Conservation (phyloP, 2,329 filamentous ascomycete genomes). For the Aureobasidium sp. region DNA sequence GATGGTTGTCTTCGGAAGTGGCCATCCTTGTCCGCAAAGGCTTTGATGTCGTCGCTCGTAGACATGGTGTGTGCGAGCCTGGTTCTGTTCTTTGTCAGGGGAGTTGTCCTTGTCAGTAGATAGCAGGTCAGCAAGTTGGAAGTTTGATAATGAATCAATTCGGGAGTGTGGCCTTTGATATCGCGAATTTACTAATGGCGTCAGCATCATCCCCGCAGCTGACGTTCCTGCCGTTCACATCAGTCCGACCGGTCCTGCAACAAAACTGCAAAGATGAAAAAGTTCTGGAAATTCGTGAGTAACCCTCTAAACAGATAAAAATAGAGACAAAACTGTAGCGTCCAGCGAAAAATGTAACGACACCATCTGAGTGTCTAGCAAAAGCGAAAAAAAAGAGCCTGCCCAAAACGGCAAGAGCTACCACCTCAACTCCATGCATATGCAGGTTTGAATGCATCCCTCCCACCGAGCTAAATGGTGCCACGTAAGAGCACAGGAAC, state of each 20-base stretch:
- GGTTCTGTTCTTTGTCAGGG: background rate
- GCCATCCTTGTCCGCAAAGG: slow-evolving; percentile 35
- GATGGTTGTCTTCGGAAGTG: slow-evolving; percentile 46
- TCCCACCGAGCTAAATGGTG: background rate
- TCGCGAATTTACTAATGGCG: background rate
- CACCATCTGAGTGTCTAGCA: background rate
- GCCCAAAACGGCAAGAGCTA: background rate
- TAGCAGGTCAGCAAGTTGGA: background rate
- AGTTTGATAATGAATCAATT: background rate
- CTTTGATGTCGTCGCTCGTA: background rate
- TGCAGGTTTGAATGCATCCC: background rate
- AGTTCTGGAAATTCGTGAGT: background rate
- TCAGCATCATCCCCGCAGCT: background rate
- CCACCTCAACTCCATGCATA: slow-evolving; percentile 1
- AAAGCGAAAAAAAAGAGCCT: background rate
- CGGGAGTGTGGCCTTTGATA: background rate
- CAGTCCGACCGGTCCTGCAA: background rate
- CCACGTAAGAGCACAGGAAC: background rate
- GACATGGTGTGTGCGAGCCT: background rate
- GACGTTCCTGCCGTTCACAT: background rate
- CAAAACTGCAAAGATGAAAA: background rate
- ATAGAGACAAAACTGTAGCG: background rate
- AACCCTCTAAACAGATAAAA: background rate
- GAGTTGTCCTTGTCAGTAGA: background rate
- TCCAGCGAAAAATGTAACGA: background rate